Base-by-base conservation (phyloP, 2,329 filamentous ascomycete genomes). In the Penicillium sp. region DNA sequence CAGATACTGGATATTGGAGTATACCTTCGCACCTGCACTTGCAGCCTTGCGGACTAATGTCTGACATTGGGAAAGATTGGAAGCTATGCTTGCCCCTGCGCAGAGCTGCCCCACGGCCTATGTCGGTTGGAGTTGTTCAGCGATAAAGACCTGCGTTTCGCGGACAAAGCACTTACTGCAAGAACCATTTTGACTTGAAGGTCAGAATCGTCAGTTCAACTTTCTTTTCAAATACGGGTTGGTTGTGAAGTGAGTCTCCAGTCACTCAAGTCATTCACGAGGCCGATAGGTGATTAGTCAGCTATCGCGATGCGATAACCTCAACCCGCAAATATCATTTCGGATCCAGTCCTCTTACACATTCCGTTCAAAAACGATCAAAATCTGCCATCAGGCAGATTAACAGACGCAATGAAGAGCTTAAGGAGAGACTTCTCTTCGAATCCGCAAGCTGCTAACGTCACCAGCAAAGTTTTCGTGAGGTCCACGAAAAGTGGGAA, bases 401-500 rank as follows among this genome's bases (percentile, higher is more conserved):
- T 14, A 51, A 49, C 42, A 31, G 40, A 42, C 55, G 64, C 56
- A n/a, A 82, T 82, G 79, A 81, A 80, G 60, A 84, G 81, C 58
- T 69, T 85, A 46, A 81, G 83, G 64, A 74, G 81, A 50, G 60
- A 79, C 72, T 44, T 74, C 65, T 60, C 73, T 40, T 70, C 74
- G 13, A 78, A 81, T 51, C 73, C 75, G 4, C 70, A 74, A 46
- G 78, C 83, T 24, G 76, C 84, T 38, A 95, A 86, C 64, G 85
- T 97, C 55, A 91, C 89, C 26, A 96, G 86, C 79, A 98, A 97
- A 74, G 83, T 94, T 61, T 98, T 94, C 66, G 87, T 98, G 54
- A 82, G 93, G 50, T 96, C 93, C 22, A 95, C 91, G 39, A 90
- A 88, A 71, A 93, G 84, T 69, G 93, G 93, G 70, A 96, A 96